A percentile compares a stretch with the other conserved stretches of the same genome.
These are phyloP conservation scores for Naematelia aurantialba DNA, from an alignment of 768 basidiomycete species.

Conservation along the genomic window DNA sequence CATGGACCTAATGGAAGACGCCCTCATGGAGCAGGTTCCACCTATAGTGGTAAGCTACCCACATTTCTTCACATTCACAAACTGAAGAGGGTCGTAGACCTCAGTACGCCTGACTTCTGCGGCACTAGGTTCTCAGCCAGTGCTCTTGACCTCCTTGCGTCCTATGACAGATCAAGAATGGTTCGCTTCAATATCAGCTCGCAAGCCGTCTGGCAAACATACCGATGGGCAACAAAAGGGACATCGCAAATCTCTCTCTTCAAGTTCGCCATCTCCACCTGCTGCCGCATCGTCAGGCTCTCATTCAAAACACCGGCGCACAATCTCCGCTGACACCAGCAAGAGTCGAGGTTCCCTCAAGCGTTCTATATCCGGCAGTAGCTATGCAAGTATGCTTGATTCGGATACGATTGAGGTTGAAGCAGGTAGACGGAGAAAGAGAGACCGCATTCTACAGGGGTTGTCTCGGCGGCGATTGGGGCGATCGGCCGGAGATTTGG, in stretches of 20 bases:
- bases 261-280: not conserved
- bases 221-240: not conserved
- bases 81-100: conserved; percentile 17
- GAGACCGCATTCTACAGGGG: conserved; percentile 12
- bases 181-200: conserved; percentile 33
- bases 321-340: not conserved
- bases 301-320: not conserved
- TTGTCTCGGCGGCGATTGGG: conserved; percentile 1
- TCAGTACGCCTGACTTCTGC: conserved; percentile 47
- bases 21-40: conserved; percentile 46
- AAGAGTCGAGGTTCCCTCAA: not conserved
- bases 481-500: not conserved
- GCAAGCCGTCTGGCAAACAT: conserved; percentile 3
- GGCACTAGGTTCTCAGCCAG: conserved; percentile 42
- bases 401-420: conserved; percentile 2
- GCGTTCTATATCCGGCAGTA: not conserved
- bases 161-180: conserved; percentile 49
- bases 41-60: conserved; percentile 38
- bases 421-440: conserved; percentile 10
- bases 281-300: not conserved
- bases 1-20: conserved; percentile 51
- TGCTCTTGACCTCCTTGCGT: conserved; percentile 43
- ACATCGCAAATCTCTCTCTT: not conserved
- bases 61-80: not conserved
- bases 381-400: not conserved